Conservation (phyloP, 352 stramenopile genomes). For the Phytophthora idaei region DNA sequence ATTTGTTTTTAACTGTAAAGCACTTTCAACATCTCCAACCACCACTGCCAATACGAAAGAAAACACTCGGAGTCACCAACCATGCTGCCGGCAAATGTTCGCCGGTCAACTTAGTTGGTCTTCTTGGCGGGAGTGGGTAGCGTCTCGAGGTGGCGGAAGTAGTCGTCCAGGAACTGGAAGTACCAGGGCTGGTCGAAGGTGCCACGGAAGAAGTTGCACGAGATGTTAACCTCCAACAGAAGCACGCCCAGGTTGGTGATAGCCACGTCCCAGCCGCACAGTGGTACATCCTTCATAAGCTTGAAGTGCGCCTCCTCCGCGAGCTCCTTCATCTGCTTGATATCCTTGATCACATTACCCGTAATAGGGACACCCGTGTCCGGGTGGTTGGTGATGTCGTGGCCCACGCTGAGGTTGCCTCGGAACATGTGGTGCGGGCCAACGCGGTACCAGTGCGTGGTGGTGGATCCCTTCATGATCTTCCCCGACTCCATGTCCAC, state of each 20-base stretch:
- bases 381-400: constrained; percentile 90
- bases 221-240: constrained; percentile 92
- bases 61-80: constrained; percentile 5
- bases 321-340: constrained; percentile 85
- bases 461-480: constrained; percentile 95
- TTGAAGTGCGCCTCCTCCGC: constrained; percentile 88
- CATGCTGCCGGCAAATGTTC: too few relatives aligned
- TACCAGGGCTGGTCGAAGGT: constrained; percentile 90
- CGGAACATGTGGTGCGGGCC: constrained; percentile 76
- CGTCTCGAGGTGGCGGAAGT: constrained; percentile 80
- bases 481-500: constrained; percentile 94
- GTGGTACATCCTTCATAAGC: constrained; percentile 92
- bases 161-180: constrained; percentile 87
- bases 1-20: constrained; percentile 12
- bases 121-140: constrained; percentile 58
- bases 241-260: constrained; percentile 91
- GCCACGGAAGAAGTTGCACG: constrained; percentile 95
- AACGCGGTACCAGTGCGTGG: constrained; percentile 96
- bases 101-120: constrained; percentile 33
- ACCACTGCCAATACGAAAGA: constrained; percentile 9
- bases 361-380: constrained; percentile 89
- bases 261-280: constrained; percentile 94
- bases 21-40: constrained; percentile 10
- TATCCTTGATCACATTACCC: constrained; percentile 89
- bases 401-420: constrained; percentile 79